These are phyloP conservation scores for Jatropha curcas DNA, from an alignment of 345 rosid genomes.

Conservation along the genomic window DNA sequence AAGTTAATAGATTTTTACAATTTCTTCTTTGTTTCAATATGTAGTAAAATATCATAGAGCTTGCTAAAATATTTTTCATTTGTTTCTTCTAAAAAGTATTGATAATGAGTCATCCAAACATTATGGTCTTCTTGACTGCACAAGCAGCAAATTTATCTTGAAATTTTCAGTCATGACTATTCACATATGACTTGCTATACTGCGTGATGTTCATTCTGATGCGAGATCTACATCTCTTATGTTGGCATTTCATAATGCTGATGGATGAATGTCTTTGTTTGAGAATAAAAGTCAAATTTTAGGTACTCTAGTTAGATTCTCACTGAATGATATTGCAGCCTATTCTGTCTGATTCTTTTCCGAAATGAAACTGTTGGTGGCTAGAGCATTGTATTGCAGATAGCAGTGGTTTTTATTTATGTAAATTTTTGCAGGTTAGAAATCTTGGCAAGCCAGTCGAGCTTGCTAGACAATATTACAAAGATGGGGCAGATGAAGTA, in stretches of 20 bases:
- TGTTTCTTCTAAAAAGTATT: neutral
- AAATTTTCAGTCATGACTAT: neutral
- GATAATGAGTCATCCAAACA: neutral
- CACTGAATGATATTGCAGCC: neutral
- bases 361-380: neutral
- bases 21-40: neutral
- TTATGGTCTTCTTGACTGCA: neutral
- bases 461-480: slow-evolving; percentile 84
- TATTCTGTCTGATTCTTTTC: neutral
- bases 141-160: neutral
- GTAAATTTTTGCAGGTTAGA: slow-evolving; percentile 63
- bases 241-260: neutral
- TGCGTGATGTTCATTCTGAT: neutral
- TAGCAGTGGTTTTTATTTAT: neutral
- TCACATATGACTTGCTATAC: neutral
- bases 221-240: neutral
- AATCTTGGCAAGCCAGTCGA: slow-evolving; percentile 99
- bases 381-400: neutral
- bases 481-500: slow-evolving; percentile 97
- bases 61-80: neutral
- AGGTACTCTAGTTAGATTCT: neutral
- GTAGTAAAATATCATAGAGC: neutral
- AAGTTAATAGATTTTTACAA: neutral
- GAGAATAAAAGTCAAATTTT: neutral
- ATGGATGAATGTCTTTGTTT: neutral